These are phyloP conservation scores for Selaginella moellendorffii DNA, from an alignment of 75 land plant species.

Conservation along the genomic window DNA sequence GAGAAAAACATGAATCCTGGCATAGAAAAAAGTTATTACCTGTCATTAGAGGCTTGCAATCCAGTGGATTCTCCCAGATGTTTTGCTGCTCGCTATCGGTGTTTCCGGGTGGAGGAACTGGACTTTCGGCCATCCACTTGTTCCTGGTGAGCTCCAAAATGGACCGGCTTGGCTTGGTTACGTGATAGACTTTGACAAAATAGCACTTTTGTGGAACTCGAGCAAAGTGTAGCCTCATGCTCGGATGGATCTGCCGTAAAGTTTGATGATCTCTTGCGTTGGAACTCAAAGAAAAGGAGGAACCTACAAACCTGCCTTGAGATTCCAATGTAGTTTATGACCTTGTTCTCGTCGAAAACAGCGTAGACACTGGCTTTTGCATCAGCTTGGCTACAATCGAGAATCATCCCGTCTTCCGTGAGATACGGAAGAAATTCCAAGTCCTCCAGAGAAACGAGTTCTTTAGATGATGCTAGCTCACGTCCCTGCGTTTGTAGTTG, in stretches of 20 bases:
- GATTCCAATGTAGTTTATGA: conserved; percentile 33
- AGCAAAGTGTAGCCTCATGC: conserved; percentile 42
- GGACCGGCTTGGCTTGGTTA: conserved; percentile 26
- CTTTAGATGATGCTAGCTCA: conserved; percentile 6
- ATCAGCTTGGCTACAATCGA: conserved; percentile 21
- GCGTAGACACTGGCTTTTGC: conserved; percentile 41
- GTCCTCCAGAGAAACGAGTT: conserved; percentile 13
- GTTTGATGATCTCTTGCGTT: neutral
- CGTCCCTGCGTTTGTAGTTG: conserved; percentile 24
- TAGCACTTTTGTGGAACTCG: conserved; percentile 31
- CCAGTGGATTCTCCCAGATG: conserved; percentile 35
- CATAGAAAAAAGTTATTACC: conserved; percentile 17
- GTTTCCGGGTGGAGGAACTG: conserved; percentile 27
- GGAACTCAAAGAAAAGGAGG: neutral
- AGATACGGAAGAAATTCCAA: conserved; percentile 26
- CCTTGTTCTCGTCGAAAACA: conserved; percentile 28
- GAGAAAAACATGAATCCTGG: no score
- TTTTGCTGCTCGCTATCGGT: conserved; percentile 25
- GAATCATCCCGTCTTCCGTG: conserved; percentile 29
- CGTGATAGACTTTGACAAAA: conserved; percentile 30
- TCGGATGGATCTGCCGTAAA: conserved; percentile 25
- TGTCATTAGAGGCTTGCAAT: conserved; percentile 42
- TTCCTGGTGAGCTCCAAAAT: conserved; percentile 29
- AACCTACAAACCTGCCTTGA: conserved; percentile 34
- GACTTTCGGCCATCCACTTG: conserved; percentile 32